Evolutionary conservation across 306 rosid species (phyloP), one percentile per base, ranked within the genome.

Genomic region (barrel medic (Medicago truncatula)): DNA sequence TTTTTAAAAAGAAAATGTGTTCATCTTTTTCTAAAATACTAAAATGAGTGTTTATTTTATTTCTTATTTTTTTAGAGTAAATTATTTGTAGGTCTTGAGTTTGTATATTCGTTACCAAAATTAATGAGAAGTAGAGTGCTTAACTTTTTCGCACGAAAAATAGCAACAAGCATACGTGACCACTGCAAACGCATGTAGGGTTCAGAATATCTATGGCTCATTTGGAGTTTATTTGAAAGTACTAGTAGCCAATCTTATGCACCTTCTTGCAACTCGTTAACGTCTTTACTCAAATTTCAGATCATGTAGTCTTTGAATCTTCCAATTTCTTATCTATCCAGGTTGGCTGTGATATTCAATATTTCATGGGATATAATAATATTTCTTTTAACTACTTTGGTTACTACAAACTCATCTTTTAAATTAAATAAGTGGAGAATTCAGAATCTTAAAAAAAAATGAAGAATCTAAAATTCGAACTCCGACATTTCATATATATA

Each of bases 191-290:
- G 52, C 0, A 7, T 49, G 18, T 15, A 18, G 54, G 53, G 18
- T 2, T 4, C 18, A 14, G 8, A 14, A 1, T 49, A 49, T 49
- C 54, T 49, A 28, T 28, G 31, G 31, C 31, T 28, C 31, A 28
- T 28, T 28, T 81, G 70, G 44, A 36, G 54, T 81, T 69, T 65
- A 78, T 81, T 68, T 78, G 80, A 58, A 65, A 53, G 69, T 53
- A 56, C 31, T 67, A 40, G 60, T 49, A 11, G 82, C 77, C 73
- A 72, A 58, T 57, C 61, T 67, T 28, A 52, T 73, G 67, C 68
- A 67, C 58, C 66, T 80, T 58, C 66, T 71, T 31, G 17, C 66
- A 71, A 80, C 62, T 23, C 74, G 46, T 77, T 76, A 20, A 64
- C 71, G 67, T 47, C 47, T 28, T 49, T 28, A 47, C 63, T 65